A percentile compares a stretch with the other conserved stretches of the same genome.
These are phyloP conservation scores for Beta vulgaris DNA, from an alignment of 148 eudicot species.

Conservation along the genomic window DNA sequence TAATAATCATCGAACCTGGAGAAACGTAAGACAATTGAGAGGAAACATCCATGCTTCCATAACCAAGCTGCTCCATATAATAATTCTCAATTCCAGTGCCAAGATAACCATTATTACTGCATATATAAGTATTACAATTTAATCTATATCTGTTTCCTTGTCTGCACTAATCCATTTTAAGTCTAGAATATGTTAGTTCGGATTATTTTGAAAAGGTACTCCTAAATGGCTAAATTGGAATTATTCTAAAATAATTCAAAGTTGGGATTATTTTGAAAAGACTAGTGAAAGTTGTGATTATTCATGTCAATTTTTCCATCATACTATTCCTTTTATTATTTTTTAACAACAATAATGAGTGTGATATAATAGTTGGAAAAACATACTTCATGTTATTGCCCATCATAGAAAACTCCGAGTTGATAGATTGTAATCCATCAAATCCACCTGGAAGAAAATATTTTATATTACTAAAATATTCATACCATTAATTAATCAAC, in stretches of 20 bases:
- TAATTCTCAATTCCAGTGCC: conserved; percentile 14
- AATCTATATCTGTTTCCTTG: too few relatives aligned
- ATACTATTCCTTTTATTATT: too few relatives aligned
- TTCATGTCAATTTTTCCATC: too few relatives aligned
- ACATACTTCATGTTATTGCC: conserved; percentile 17
- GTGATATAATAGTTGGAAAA: not conserved
- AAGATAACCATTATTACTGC: conserved; percentile 18
- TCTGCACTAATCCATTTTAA: too few relatives aligned
- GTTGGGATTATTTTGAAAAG: too few relatives aligned
- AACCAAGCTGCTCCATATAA: conserved; percentile 11
- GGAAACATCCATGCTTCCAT: conserved; percentile 25
- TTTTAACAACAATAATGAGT: not conserved
- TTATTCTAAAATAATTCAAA: too few relatives aligned
- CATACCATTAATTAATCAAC: not conserved
- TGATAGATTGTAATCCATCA: conserved; percentile 16
- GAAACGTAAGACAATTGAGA: conserved; percentile 22
- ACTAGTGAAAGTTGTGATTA: too few relatives aligned
- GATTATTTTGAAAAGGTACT: too few relatives aligned
- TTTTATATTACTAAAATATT: not conserved
- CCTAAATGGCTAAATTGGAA: too few relatives aligned
- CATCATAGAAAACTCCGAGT: conserved; percentile 15
- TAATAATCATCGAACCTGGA: conserved; percentile 21
- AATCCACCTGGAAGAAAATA: conserved; percentile 10
- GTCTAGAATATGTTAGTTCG: too few relatives aligned
- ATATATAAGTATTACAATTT: too few relatives aligned